Evolutionary conservation across 441 rosid species (phyloP).

Genomic region (Cnidoscolus chayamansa): DNA sequence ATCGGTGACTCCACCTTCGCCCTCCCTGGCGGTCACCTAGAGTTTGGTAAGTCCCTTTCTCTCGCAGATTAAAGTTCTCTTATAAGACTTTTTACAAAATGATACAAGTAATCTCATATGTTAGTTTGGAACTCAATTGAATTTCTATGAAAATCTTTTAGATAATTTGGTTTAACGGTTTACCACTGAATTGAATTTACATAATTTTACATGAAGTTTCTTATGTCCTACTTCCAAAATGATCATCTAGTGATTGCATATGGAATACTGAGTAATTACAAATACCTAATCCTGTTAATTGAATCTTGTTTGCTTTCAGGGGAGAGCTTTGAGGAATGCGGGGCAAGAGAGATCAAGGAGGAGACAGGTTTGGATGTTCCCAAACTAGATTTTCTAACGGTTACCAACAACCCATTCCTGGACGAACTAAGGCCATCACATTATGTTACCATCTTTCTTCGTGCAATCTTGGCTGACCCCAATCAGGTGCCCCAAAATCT

Average conservation of each 20-base stretch:
- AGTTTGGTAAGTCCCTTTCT: slow-evolving; percentile 47
- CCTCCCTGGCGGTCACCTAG: slow-evolving; percentile 91
- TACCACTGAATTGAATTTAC: no score
- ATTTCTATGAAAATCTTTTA: no score
- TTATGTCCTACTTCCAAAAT: no score
- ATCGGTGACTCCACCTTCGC: slow-evolving; percentile 67
- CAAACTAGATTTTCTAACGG: slow-evolving; percentile 52
- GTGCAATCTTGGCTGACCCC: slow-evolving; percentile 49
- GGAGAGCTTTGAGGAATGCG: slow-evolving; percentile 84
- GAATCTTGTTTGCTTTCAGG: slow-evolving; percentile 33
- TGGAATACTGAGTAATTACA: no score
- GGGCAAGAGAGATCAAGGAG: slow-evolving; percentile 67
- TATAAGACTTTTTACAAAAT: no score
- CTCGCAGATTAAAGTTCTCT: no score
- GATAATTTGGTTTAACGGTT: no score
- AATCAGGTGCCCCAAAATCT: slow-evolving; percentile 47
- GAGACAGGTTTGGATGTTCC: slow-evolving; percentile 63
- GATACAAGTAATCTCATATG: no score
- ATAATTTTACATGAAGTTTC: no score
- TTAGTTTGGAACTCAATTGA: no score
- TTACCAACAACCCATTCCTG: slow-evolving; percentile 50
- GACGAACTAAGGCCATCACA: slow-evolving; percentile 62
- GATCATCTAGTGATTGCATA: no score
- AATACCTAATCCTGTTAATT: no score
- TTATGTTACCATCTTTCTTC: slow-evolving; percentile 59